A percentile compares a stretch with the other conserved stretches of the same genome.
phyloP scores from a whole-genome alignment of 164 flowering plant species.

The Buxus sempervirens region DNA sequence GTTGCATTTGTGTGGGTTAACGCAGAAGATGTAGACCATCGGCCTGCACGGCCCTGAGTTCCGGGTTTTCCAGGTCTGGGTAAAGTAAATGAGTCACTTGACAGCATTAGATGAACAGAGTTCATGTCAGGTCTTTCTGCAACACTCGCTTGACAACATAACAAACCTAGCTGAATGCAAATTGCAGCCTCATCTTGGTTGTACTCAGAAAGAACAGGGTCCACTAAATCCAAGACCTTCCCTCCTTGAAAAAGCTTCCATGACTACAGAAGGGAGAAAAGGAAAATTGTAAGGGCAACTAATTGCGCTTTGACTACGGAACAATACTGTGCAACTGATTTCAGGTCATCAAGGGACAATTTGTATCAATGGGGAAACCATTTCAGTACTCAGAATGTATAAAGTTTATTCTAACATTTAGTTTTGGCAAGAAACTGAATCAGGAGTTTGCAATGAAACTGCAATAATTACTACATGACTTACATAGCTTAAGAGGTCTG shows the following conservation, averaged over 20 bases:
- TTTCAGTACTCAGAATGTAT: background rate
- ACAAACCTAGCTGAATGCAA: constrained; percentile 72
- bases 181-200: constrained; percentile 49
- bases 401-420: background rate
- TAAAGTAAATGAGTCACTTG: constrained; percentile 61
- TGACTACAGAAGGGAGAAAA: constrained; percentile 32
- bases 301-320: too few species aligned
- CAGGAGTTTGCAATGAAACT: background rate
- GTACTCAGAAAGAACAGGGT: constrained; percentile 39
- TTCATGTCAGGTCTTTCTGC: constrained; percentile 73
- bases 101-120: constrained; percentile 59
- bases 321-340: too few species aligned
- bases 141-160: constrained; percentile 67
- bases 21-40: constrained; percentile 42
- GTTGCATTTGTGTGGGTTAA: constrained; percentile 27
- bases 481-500: constrained; percentile 72
- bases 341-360: too few species aligned
- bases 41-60: constrained; percentile 58
- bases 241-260: constrained; percentile 60
- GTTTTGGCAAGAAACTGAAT: background rate
- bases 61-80: constrained; percentile 77
- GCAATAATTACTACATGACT: constrained; percentile 19
- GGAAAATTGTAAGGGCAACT: background rate
- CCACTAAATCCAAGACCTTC: constrained; percentile 48
- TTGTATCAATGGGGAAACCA: too few species aligned